Evolutionary conservation across 2,329 filamentous ascomycete species (phyloP).

Genomic region (Fusarium abutilonis): DNA sequence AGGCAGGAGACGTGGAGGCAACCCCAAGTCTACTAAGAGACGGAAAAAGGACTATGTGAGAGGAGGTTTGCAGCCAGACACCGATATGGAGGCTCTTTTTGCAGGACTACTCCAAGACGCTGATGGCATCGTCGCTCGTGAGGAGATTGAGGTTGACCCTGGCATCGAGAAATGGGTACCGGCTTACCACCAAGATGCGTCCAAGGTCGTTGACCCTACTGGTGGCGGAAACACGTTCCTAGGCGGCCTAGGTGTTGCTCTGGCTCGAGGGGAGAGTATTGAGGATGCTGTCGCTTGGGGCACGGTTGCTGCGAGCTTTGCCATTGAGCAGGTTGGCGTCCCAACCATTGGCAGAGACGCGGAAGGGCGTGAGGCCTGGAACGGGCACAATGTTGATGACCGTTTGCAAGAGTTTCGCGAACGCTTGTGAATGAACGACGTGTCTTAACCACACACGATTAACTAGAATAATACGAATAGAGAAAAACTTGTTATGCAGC

Average conservation of each 20-base stretch:
- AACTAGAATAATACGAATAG: slow-evolving; percentile 24
- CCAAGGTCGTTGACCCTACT: slow-evolving; percentile 85
- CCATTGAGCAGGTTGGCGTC: slow-evolving; percentile 93
- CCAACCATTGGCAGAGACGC: slow-evolving; percentile 64
- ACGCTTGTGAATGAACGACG: slow-evolving; percentile 47
- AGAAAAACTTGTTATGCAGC: slow-evolving; percentile 19
- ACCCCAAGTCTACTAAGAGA: slow-evolving; percentile 44
- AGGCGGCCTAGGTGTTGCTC: slow-evolving; percentile 65
- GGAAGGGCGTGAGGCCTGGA: slow-evolving; percentile 67
- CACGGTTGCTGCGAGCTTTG: slow-evolving; percentile 86
- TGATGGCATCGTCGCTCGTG: slow-evolving; percentile 63
- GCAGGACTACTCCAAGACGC: slow-evolving; percentile 65
- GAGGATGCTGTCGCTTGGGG: slow-evolving; percentile 81
- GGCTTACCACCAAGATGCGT: slow-evolving; percentile 69
- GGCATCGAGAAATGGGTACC: slow-evolving; percentile 79
- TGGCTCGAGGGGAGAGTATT: slow-evolving; percentile 67
- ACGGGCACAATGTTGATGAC: slow-evolving; percentile 63
- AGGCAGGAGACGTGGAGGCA: slow-evolving; percentile 57
- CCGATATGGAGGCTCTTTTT: slow-evolving; percentile 71
- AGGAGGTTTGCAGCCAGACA: slow-evolving; percentile 67
- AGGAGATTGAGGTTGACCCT: slow-evolving; percentile 70
- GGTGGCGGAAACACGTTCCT: slow-evolving; percentile 94
- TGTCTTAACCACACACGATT: slow-evolving; percentile 3
- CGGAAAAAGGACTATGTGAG: slow-evolving; percentile 58
- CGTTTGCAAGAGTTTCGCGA: slow-evolving; percentile 63